Conservation (phyloP, 108 stramenopile genomes). For the Mediolabrus comicus region DNA sequence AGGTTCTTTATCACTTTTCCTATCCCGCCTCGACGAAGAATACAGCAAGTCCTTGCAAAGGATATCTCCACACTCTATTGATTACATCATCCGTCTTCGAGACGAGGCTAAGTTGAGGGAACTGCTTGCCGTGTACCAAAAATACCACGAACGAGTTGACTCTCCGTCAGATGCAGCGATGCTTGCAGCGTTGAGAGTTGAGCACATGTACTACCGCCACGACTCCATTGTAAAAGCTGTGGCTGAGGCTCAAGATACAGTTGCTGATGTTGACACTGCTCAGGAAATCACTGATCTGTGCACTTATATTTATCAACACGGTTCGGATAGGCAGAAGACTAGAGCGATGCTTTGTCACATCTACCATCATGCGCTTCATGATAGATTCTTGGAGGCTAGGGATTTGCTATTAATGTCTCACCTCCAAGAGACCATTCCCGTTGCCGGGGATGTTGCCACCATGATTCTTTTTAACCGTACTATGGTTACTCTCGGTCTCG, state of each 20-base stretch:
- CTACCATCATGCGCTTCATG: constrained; percentile 95
- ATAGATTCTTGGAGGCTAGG: constrained; percentile 94
- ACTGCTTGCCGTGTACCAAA: constrained; percentile 69
- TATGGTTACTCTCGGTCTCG: constrained; percentile 96
- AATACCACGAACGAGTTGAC: constrained; percentile 85
- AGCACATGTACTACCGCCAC: constrained; percentile 98
- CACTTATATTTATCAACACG: constrained; percentile 90
- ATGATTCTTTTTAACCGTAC: constrained; percentile 98
- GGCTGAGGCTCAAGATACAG: constrained; percentile 52
- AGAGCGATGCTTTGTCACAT: constrained; percentile 97
- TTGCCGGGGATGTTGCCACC: constrained; percentile 82
- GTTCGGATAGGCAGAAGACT: constrained; percentile 82
- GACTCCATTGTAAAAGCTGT: constrained; percentile 90
- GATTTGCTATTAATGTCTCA: constrained; percentile 98
- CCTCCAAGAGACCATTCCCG: constrained; percentile 83
- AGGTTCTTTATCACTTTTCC: constrained; percentile 82
- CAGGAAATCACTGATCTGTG: constrained; percentile 72
- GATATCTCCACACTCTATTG: constrained; percentile 90
- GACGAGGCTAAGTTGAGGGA: constrained; percentile 89
- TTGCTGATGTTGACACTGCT: constrained; percentile 23
- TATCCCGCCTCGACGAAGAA: constrained; percentile 92
- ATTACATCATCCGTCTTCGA: constrained; percentile 88
- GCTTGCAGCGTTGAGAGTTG: constrained; percentile 77
- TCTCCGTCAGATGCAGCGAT: constrained; percentile 67
- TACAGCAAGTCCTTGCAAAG: constrained; percentile 94